Base-by-base conservation (phyloP, 805 yeast genomes). In the Candida xiaguanensis region DNA sequence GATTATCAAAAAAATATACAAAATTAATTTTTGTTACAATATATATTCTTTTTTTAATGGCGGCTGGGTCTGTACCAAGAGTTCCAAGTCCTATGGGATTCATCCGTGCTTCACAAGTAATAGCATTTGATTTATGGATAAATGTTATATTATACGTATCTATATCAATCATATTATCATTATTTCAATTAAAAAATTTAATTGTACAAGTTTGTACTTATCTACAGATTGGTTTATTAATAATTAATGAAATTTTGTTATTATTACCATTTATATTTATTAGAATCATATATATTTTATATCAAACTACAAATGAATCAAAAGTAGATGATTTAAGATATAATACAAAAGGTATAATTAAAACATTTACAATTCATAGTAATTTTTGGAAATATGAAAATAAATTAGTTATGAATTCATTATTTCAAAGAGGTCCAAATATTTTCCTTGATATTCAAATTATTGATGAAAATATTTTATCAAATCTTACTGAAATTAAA, bases 341-440 rank as follows among this genome's bases (percentile, higher is more conserved):
- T 13, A 41, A 32, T 18, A 19, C 42, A 6, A 19, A 14, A 8
- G 44, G 44, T 12, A 38, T 41, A 14, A 38, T 41, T 5, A 14
- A 32, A 18, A 31, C 38, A 15, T 37, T 25, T 13, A 34, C 39
- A 4, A 12, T 41, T 2, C 44, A 41, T 35, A 26, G 18, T 9
- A 8, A 19, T 4, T 41, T 30, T 24, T 41, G 44, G 44, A 8
- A 30, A 22, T n/a, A 15, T 14, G 23, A 25, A 15, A 31, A n/a
- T 12, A 30, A 27, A 8, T 13, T 41, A 16, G 16, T 24, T 3
- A 27, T 38, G 41, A 28, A 24, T 19, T 32, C 37, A 9, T 20
- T 27, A 14, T 38, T 38, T 18, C 37, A 31, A 28, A 3, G 31
- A 16, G 41, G 41, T 16, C 34, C 41, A 12, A 31, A 27, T 27